Conservation (phyloP, 768 basidiomycete species). For the Leccinum barrowsii region DNA sequence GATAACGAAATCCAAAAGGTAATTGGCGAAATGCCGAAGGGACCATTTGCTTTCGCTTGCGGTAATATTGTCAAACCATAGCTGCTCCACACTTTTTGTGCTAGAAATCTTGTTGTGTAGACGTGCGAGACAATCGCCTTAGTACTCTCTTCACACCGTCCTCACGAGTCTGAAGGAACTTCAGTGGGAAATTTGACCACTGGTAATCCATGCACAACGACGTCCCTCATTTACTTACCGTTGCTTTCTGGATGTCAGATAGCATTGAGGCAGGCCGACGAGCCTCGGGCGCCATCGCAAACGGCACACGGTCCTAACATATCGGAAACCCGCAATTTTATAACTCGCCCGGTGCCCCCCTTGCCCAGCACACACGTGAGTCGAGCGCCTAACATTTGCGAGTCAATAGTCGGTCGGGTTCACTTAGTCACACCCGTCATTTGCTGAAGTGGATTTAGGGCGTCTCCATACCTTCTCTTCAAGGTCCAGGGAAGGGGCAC, state of each 20-base stretch:
- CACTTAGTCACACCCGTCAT: slow-evolving; percentile 27
- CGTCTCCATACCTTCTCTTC: slow-evolving; percentile 63
- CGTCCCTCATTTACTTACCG: slow-evolving; percentile 43
- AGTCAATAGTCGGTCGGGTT: background rate
- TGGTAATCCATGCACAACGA: too few species aligned
- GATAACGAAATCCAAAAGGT: slow-evolving; percentile 50
- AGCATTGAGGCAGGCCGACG: slow-evolving; percentile 45
- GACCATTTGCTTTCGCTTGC: slow-evolving; percentile 48
- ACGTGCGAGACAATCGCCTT: background rate
- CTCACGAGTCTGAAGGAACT: slow-evolving; percentile 66
- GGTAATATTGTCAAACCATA: slow-evolving; percentile 36
- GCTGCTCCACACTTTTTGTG: background rate
- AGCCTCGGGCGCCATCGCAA: slow-evolving; percentile 52
- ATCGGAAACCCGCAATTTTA: too few species aligned
- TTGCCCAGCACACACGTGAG: background rate
- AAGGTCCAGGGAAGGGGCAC: too few species aligned
- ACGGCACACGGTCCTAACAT: slow-evolving; percentile 74
- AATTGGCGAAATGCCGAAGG: slow-evolving; percentile 52
- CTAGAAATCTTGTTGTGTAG: background rate
- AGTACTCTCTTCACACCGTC: slow-evolving; percentile 42
- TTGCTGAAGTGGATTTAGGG: slow-evolving; percentile 70
- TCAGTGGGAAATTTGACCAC: background rate
- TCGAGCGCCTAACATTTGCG: background rate
- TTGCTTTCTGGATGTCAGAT: slow-evolving; percentile 59
- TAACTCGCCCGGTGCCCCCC: slow-evolving; percentile 44